Evolutionary conservation across 108 stramenopile genomes (phyloP).

Genomic region (Pseudonitzschia pungens): DNA sequence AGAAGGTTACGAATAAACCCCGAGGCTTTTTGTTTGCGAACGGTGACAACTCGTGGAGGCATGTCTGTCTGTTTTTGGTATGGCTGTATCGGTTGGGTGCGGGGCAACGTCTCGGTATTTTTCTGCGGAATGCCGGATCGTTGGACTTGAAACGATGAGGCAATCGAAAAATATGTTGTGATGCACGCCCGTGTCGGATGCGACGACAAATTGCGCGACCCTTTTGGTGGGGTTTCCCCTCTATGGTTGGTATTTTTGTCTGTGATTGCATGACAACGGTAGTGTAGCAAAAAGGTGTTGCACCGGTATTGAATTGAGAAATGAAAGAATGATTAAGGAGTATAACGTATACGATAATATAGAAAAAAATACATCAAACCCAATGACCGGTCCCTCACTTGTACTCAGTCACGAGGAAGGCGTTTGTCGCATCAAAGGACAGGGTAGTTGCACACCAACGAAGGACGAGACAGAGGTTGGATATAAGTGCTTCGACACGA

Average conservation of each 20-base stretch:
- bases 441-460: too few relatives aligned
- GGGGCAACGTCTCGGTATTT: background rate
- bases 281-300: constrained; percentile 4
- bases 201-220: background rate
- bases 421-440: too few relatives aligned
- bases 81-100: background rate
- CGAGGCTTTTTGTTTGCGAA: background rate
- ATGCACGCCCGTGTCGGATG: background rate
- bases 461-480: too few relatives aligned
- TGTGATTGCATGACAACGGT: constrained; percentile 4
- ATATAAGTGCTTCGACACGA: too few relatives aligned
- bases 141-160: background rate
- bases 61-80: background rate
- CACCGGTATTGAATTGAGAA: background rate
- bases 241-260: background rate
- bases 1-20: background rate
- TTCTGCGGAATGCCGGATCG: background rate
- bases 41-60: background rate
- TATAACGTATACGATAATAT: background rate
- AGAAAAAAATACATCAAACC: background rate
- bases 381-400: background rate
- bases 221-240: background rate
- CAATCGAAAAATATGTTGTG: background rate
- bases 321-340: constrained; percentile 2
- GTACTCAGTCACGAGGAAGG: background rate